Evolutionary conservation across 2,329 filamentous ascomycete genomes (phyloP), one percentile per base, ranked within the genome.

Genomic region (Elsinoe batatas): DNA sequence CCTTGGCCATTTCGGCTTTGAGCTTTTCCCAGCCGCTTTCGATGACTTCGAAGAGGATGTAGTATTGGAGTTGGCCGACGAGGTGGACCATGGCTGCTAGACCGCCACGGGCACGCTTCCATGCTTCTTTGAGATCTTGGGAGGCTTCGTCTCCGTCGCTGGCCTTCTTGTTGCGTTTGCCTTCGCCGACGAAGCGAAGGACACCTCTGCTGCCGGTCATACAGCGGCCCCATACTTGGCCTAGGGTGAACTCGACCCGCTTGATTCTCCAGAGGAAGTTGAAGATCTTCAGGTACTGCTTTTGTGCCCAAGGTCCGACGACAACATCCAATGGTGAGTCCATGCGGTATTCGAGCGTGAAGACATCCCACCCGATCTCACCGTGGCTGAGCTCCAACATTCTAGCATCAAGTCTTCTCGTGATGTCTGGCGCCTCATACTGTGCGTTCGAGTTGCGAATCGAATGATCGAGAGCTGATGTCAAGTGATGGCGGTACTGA

Each of bases 61-160:
- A 98, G 74, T 97, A 96, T 70, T 98, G 93, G 12, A 98, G 79
- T 71, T 98, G 93, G 60, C 89, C 89, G 65, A 97, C 85, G 66
- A 98, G 97, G 69, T 98, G 94, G 13, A 97, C 88, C 93, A 98
- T 98, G 71, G 98, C 94, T 11, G 91, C 91, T 36, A 97, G 83
- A 15, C 85, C 84, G 57, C 91, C 93, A 57, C 91, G 80, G 3
- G 91, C 94, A 12, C 80, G 83, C 68, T 95, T 96, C 93, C 93
- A 98, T 53, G 91, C 87, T 30, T 55, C 53, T 37, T 36, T 30
- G 37, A 55, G 33, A 13, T 54, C 51, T 11, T 43, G 18, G 58
- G 83, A 76, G 26, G 80, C 80, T 20, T 94, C 82, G 3, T 54
- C 51, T 38, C 38, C 47, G 35, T 26, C 47, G 15, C 6, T 38